A percentile compares a stretch with the other conserved stretches of the same genome.
phyloP scores from a whole-genome alignment of 805 yeast species.

The Brettanomyces naardenensis region DNA sequence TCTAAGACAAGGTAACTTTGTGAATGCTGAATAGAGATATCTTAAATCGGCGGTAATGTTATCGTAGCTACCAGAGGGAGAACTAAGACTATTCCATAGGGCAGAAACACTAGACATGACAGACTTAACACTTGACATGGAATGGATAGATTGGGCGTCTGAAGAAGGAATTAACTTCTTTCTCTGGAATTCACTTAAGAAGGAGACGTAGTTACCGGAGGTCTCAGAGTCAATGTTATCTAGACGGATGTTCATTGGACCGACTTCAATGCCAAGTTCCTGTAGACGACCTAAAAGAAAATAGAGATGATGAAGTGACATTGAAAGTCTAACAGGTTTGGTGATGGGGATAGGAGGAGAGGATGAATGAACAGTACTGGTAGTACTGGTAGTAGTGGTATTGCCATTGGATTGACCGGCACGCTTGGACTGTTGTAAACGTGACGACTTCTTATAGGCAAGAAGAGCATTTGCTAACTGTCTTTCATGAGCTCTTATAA shows the following conservation, averaged over 20 bases:
- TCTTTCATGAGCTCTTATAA: constrained; percentile 47
- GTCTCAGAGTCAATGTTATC: constrained; percentile 49
- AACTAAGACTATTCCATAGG: constrained; percentile 28
- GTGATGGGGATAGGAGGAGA: neutral
- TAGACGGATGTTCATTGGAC: constrained; percentile 53
- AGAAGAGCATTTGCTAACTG: constrained; percentile 52
- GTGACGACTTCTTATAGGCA: constrained; percentile 28
- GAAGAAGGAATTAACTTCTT: constrained; percentile 25
- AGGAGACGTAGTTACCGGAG: constrained; percentile 45
- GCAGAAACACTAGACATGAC: constrained; percentile 39
- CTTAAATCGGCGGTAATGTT: constrained; percentile 36
- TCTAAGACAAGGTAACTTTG: constrained; percentile 57
- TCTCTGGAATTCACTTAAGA: constrained; percentile 45
- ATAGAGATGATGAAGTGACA: constrained; percentile 58
- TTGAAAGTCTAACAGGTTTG: constrained; percentile 48
- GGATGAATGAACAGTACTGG: neutral
- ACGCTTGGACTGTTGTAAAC: constrained; percentile 8
- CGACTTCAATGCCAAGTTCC: constrained; percentile 40
- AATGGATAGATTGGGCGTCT: constrained; percentile 42
- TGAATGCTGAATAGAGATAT: constrained; percentile 54
- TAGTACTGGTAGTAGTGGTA: neutral
- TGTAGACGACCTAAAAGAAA: constrained; percentile 52
- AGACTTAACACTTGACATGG: constrained; percentile 51
- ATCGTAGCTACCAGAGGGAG: constrained; percentile 35
- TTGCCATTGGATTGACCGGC: constrained; percentile 5